Evolutionary conservation across 306 rosid species (phyloP), one percentile per base, ranked within the genome.

Genomic region (Vigna unguiculata): DNA sequence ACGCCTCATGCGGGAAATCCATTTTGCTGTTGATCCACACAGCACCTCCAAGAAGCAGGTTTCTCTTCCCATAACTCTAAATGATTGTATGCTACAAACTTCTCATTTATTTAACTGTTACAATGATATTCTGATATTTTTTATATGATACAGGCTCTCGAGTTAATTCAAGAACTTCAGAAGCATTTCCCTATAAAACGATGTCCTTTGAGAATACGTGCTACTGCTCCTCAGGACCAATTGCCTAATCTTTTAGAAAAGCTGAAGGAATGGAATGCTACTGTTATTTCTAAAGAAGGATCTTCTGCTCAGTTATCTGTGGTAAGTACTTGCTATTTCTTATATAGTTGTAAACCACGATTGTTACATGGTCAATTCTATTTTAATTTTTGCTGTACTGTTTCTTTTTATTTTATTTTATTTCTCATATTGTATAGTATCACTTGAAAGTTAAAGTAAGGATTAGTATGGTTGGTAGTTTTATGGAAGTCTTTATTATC

Each of bases 121-220:
- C 53, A 41, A 21, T 45, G 2, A 14, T 59, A 11, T 43, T 41
- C 43, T 55, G 41, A 47, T 82, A 12, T 85, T 9, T 46, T 83
- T 8, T 59, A 24, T 59, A 63, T 63, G n/a, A 43, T 85, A 57
- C 84, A 95, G 98, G 98, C 98, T 14, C 77, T 92, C 41, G 98
- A 95, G 83, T 87, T 92, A 54, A 90, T 95, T 80, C 98, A 95
- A n/a, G 98, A 95, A 83, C 98, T 95, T 78, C 97, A 92, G 57
- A 90, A 90, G 90, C 96, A 84, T 59, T 95, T 86, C 59, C 98
- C 98, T 4, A 92, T 95, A 36, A 95, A 89, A 72, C 87, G 98
- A n/a, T 92, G 96, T 16, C 98, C 98, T 0, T 85, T 95, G 90
- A 88, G 89, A 72, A 69, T 92, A 74, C 89, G 91, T 6, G 86